Conservation (phyloP, 2,329 filamentous ascomycete species). For the Metarhizium brunneum region DNA sequence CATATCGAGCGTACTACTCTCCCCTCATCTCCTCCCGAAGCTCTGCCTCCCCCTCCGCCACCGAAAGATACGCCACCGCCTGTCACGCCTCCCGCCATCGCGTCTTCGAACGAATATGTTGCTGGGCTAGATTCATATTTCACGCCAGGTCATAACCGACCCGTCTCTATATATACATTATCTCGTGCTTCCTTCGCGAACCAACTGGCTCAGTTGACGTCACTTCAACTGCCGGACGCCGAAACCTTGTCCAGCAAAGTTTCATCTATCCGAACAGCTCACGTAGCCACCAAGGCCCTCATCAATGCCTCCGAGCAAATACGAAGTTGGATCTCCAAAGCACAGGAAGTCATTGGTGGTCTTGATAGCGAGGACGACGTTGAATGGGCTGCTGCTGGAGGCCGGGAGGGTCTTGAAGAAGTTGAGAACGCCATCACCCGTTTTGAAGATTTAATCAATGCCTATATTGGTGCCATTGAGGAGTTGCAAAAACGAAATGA, state of each 20-base stretch:
- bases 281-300: slow-evolving; percentile 73
- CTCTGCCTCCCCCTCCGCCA: slow-evolving; percentile 26
- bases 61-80: slow-evolving; percentile 30
- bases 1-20: slow-evolving; percentile 43
- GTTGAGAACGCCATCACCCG: slow-evolving; percentile 66
- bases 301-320: slow-evolving; percentile 89
- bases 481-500: slow-evolving; percentile 74
- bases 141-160: slow-evolving; percentile 55
- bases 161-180: slow-evolving; percentile 87
- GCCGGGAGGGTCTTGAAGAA: slow-evolving; percentile 67
- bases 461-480: slow-evolving; percentile 92
- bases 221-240: slow-evolving; percentile 80
- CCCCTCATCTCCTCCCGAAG: slow-evolving; percentile 27
- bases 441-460: slow-evolving; percentile 83
- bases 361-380: slow-evolving; percentile 95
- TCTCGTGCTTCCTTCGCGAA: slow-evolving; percentile 88
- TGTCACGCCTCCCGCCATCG: slow-evolving; percentile 15
- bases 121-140: slow-evolving; percentile 53
- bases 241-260: slow-evolving; percentile 76
- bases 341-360: slow-evolving; percentile 77
- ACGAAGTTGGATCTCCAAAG: slow-evolving; percentile 85
- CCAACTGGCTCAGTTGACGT: slow-evolving; percentile 85
- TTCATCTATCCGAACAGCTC: slow-evolving; percentile 73
- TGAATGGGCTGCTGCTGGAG: slow-evolving; percentile 88
- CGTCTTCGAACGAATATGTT: slow-evolving; percentile 32